Base-by-base conservation (phyloP, 352 stramenopile genomes). In the Aphanomyces cochlioides region DNA sequence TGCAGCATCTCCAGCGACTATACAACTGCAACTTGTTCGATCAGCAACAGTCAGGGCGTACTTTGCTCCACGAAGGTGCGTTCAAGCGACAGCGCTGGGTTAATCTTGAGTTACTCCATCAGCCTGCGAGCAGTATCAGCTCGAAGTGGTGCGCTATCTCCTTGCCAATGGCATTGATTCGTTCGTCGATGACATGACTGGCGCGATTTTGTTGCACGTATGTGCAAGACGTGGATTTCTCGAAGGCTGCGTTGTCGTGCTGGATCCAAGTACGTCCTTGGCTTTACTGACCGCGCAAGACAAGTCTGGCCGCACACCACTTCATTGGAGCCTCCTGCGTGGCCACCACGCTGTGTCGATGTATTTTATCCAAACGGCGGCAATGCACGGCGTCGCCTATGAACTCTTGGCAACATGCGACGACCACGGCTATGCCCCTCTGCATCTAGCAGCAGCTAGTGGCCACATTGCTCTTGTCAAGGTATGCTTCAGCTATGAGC, bases 171-270 rank as follows among this genome's bases (percentile, higher is more conserved):
- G 54, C 54, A 37, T 61, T 7, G 34, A 37, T 40, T 37, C 50
- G n/a, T 40, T 61, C 10, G n/a, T n/a, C 17, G 28, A 39, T 43
- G 54, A 61, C 28, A 3, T 12, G 15, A 40, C 15, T 13, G 54
- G 54, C 17, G 19, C 17, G 10, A 61, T 5, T 12, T 3, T 37
- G 7, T 41, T 61, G 54, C 54, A 61, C 21, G 54, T 61, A n/a
- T 41, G 54, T 41, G 54, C 54, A 28, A 61, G 43, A 37, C 17
- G 54, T 13, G 54, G 54, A 7, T 61, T 61, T 17, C 7, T 61
- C 36, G 54, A 61, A 61, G 54, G 54, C 19, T 61, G 54, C n/a
- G 54, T 61, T n/a, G 3, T 61, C 17, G 17, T 61, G 28, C 43
- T 61, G 54, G 54, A 61, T 37, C 50, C 50, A 58, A 28, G 36